phyloP scores from a whole-genome alignment of 2,329 filamentous ascomycete genomes.

The Aspergillus novoparasiticus region DNA sequence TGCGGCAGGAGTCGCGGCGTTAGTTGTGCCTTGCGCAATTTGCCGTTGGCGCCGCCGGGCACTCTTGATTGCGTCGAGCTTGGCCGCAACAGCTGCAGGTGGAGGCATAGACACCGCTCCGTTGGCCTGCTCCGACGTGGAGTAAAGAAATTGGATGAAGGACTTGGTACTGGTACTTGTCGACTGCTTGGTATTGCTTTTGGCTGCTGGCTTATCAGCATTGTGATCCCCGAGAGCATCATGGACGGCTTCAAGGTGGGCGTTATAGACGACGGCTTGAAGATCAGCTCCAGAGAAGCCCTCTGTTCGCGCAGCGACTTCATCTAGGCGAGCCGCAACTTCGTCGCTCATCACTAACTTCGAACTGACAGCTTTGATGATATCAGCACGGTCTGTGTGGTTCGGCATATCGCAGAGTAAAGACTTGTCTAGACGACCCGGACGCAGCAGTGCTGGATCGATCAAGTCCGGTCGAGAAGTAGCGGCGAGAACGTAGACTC shows the following conservation, averaged over 20 bases:
- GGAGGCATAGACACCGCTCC: conserved; percentile 67
- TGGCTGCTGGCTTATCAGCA: conserved; percentile 44
- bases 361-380: conserved; percentile 78
- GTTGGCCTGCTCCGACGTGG: conserved; percentile 56
- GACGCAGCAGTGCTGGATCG: conserved; percentile 87
- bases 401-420: conserved; percentile 87
- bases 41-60: conserved; percentile 66
- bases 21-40: conserved; percentile 41
- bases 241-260: conserved; percentile 95
- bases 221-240: conserved; percentile 71
- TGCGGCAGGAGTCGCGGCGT: conserved; percentile 22
- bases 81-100: conserved; percentile 75
- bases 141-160: conserved; percentile 85
- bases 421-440: conserved; percentile 90
- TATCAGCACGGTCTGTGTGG: conserved; percentile 80
- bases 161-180: conserved; percentile 40
- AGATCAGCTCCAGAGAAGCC: conserved; percentile 94
- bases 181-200: conserved; percentile 31
- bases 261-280: conserved; percentile 93
- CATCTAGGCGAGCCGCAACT: conserved; percentile 65
- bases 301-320: conserved; percentile 77
- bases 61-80: conserved; percentile 76
- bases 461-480: conserved; percentile 93
- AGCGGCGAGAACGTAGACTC: conserved; percentile 94
- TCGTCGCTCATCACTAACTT: conserved; percentile 75